A percentile compares a stretch with the other conserved stretches of the same genome.
Evolutionary conservation across 345 rosid species (phyloP).

Genomic region (Syzygium aromaticum): DNA sequence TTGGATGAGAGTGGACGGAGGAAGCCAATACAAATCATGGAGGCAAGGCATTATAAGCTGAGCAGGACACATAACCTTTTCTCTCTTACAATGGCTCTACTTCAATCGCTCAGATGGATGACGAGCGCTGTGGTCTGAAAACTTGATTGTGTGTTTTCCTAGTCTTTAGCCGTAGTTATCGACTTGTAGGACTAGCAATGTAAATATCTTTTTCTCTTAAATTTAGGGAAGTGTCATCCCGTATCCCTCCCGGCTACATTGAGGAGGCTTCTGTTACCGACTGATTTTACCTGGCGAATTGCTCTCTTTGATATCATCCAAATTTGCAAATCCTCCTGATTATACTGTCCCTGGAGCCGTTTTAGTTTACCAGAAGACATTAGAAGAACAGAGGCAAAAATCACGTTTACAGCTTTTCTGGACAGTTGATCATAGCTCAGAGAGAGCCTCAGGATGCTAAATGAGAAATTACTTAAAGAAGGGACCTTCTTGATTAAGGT

Average conservation of each 20-base stretch:
- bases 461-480: neutral
- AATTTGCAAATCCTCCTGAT: neutral
- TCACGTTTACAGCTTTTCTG: neutral
- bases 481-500: neutral
- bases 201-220: neutral
- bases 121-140: neutral
- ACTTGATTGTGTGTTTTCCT: neutral
- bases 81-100: neutral
- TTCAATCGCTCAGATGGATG: neutral
- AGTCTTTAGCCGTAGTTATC: neutral
- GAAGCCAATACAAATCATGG: neutral
- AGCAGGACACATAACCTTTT: neutral
- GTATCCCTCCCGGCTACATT: neutral
- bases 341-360: neutral
- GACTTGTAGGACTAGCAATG: neutral
- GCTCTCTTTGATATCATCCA: neutral
- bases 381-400: neutral
- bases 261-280: neutral
- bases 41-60: neutral
- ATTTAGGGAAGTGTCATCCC: neutral
- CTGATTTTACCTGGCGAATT: neutral
- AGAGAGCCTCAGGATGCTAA: neutral
- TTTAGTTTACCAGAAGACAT: neutral
- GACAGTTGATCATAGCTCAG: neutral
- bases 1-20: neutral